Evolutionary conservation across 805 yeast species (phyloP), one percentile per base, ranked within the genome.

Genomic region (Wickerhamomyces queroliae): DNA sequence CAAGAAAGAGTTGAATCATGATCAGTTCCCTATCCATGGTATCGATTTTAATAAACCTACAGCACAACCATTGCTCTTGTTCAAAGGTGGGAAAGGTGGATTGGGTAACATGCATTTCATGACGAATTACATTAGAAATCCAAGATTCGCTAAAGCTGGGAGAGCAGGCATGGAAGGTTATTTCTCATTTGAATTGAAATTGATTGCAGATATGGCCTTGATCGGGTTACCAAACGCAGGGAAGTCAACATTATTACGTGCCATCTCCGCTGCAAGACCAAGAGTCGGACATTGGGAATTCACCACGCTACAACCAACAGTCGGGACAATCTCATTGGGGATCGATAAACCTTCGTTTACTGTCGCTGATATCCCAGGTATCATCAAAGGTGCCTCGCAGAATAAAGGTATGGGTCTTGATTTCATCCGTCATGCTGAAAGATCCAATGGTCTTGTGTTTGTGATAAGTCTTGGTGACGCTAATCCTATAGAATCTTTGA

Each of bases 161-260:
- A 72, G 98, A 43, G 62, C 61, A 6, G 87, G 88, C 0, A 47
- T 88, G 3, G 80, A 77, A 27, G 74, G 76, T 16, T 66, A 69
- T 40, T 88, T 93, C 46, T 62, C 87, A 41, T 76, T 93, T 47
- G 99, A 93, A 62, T 66, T 93, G 47, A 89, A 88, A 56, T 69
- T 89, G 28, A 70, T 93, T 41, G 99, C 99, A 0, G 98, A 93
- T 60, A 64, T 91, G 42, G 99, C 98, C 0, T 66, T 93, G 6
- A 96, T 93, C 18, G 99, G 99, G 0, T 67, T 93, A 16, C 99
- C 99, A 1, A 93, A 93, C 61, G 96, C 98, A 4, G 99, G 99
- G 1, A 93, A 93, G 57, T 87, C 96, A 3, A 88, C 97, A 0
- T 68, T 93, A 23, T 63, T 93, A 33, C 67, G 95, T 40, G 89